Conservation (phyloP, 148 eudicot genomes). For the Diospyros kaki region DNA sequence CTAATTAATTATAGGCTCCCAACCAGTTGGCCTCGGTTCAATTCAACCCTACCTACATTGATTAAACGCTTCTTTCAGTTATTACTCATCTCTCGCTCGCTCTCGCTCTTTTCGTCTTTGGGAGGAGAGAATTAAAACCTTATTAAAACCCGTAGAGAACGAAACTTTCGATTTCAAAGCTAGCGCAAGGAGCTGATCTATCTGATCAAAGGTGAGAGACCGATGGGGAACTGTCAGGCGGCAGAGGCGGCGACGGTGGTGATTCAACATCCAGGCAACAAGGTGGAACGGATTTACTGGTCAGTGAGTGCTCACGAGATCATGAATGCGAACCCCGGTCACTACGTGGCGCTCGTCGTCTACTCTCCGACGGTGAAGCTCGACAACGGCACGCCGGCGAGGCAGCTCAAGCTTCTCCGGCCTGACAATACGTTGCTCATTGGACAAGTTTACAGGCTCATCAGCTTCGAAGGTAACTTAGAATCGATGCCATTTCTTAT, state of each 20-base stretch:
- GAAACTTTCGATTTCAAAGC: background rate
- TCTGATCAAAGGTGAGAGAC: background rate
- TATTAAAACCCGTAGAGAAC: background rate
- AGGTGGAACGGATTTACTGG: slow-evolving; percentile 44
- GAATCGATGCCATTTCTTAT: background rate
- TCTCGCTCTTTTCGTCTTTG: no score
- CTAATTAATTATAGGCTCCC: background rate
- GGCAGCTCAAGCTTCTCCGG: slow-evolving; percentile 62
- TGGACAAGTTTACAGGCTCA: slow-evolving; percentile 70
- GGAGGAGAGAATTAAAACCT: no score
- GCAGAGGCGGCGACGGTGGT: slow-evolving; percentile 65
- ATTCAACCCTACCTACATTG: background rate
- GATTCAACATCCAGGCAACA: slow-evolving; percentile 54
- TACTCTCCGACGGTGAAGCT: slow-evolving; percentile 14
- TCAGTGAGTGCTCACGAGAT: slow-evolving; percentile 50
- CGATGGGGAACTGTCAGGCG: slow-evolving; percentile 86
- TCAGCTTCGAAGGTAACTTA: slow-evolving; percentile 59
- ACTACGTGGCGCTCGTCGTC: slow-evolving; percentile 58
- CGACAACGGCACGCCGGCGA: slow-evolving; percentile 23
- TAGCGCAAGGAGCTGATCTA: background rate
- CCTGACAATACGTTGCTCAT: slow-evolving; percentile 56
- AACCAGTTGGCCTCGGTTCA: background rate
- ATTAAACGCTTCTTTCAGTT: background rate
- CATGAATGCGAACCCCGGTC: slow-evolving; percentile 67
- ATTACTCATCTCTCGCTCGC: background rate